Evolutionary conservation across 768 basidiomycete species (phyloP).

Genomic region (Pleurotus tuoliensis): DNA sequence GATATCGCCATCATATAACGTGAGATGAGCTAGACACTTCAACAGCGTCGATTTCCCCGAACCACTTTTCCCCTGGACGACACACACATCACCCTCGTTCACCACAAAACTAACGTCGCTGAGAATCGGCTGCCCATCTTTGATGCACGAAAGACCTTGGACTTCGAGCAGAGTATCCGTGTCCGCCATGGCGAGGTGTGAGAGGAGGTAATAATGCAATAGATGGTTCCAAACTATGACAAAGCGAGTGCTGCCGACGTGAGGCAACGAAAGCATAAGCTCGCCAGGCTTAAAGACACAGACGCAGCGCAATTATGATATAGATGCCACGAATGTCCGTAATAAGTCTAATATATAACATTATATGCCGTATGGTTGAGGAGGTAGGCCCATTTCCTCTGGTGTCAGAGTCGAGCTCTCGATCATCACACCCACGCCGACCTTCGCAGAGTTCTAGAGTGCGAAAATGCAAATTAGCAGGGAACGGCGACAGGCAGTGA

Average conservation of each 20-base stretch:
- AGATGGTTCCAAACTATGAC: neutral
- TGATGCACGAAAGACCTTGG: constrained; percentile 44
- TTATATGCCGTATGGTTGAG: constrained; percentile 37
- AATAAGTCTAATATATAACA: constrained; percentile 17
- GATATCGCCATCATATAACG: constrained; percentile 63
- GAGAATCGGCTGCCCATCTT: constrained; percentile 49
- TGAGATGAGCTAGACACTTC: constrained; percentile 81
- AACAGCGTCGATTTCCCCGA: constrained; percentile 78
- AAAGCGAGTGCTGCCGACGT: neutral
- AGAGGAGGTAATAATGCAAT: neutral
- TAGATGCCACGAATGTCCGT: constrained; percentile 11
- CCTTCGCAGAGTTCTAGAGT: constrained; percentile 81
- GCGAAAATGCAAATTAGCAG: constrained; percentile 3
- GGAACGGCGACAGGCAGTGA: constrained; percentile 1
- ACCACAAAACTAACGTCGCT: constrained; percentile 58
- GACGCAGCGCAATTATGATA: constrained; percentile 7
- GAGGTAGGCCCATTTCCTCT: constrained; percentile 76
- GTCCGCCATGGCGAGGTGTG: neutral
- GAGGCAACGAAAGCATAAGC: neutral
- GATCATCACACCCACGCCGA: constrained; percentile 97
- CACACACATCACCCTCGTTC: constrained; percentile 68
- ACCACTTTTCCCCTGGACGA: constrained; percentile 79
- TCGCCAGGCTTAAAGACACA: neutral
- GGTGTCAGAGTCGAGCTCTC: constrained; percentile 80
- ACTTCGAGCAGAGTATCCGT: constrained; percentile 44